Conservation (phyloP, 1,139 yeast species). For the Debaryomycetaceae sp. region DNA sequence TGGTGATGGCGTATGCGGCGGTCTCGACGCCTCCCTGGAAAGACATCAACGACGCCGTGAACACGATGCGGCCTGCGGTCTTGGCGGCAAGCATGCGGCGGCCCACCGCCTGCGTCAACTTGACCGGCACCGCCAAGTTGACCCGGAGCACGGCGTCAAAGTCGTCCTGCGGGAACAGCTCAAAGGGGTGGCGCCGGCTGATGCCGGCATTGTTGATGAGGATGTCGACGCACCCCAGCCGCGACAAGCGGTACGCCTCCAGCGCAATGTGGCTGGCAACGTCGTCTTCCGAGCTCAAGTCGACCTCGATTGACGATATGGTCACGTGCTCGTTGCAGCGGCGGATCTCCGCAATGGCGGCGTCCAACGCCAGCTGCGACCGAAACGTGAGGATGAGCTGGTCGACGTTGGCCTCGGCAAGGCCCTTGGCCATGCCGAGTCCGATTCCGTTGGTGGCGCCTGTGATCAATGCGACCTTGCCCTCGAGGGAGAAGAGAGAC, state of each 20-base stretch:
- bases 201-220: conserved; percentile 58
- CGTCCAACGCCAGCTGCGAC: conserved; percentile 14
- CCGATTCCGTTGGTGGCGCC: conserved; percentile 37
- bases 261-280: conserved; percentile 10
- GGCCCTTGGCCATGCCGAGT: conserved; percentile 30
- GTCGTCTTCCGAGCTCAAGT: conserved; percentile 16
- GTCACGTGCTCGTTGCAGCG: conserved; percentile 18
- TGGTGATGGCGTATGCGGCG: conserved; percentile 50
- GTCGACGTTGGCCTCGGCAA: conserved; percentile 30
- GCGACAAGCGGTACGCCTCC: conserved; percentile 23
- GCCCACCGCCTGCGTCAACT: conserved; percentile 44
- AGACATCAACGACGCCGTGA: conserved; percentile 29
- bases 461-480: conserved; percentile 31
- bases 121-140: conserved; percentile 43
- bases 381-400: conserved; percentile 24
- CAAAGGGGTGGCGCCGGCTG: conserved; percentile 30
- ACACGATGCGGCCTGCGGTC: conserved; percentile 18
- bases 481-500: conserved; percentile 26
- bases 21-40: conserved; percentile 40
- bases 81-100: conserved; percentile 29
- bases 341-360: conserved; percentile 16
- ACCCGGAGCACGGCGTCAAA: conserved; percentile 47
- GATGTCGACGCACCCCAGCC: conserved; percentile 38
- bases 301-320: conserved; percentile 17
- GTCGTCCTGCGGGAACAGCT: conserved; percentile 32